A percentile compares a stretch with the other conserved stretches of the same genome.
phyloP scores from a whole-genome alignment of 345 rosid genomes.

The Psidium friedrichsthalianum region DNA sequence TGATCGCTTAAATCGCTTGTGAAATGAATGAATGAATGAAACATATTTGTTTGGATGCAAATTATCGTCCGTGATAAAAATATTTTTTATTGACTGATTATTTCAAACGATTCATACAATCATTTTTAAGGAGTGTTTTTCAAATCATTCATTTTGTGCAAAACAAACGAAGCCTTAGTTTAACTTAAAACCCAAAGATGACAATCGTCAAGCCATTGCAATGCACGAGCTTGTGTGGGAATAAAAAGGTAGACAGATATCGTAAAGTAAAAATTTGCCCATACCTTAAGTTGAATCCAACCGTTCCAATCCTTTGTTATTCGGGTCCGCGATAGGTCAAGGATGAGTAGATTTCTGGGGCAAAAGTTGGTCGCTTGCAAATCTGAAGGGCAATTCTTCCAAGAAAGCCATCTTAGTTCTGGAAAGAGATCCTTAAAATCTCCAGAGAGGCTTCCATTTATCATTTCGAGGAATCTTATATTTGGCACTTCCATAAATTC shows the following conservation, averaged over 20 bases:
- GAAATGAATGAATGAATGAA: too few species aligned
- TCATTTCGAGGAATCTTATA: background rate
- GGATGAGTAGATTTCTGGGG: background rate
- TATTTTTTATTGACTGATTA: too few species aligned
- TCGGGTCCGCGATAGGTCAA: background rate
- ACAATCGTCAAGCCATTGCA: background rate
- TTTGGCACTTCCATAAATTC: background rate
- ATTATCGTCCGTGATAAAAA: too few species aligned
- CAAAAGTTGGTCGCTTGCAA: background rate
- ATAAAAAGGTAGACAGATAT: background rate
- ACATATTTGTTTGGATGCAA: too few species aligned
- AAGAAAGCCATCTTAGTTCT: background rate
- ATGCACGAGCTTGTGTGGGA: background rate
- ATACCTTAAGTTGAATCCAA: conserved; percentile 1
- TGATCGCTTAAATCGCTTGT: too few species aligned
- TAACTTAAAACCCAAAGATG: background rate
- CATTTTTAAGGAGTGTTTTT: background rate
- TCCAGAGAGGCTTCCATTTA: background rate
- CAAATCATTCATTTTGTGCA: too few species aligned
- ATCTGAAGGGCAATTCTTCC: background rate
- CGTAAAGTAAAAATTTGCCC: background rate
- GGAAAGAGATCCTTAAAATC: background rate
- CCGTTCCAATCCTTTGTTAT: background rate
- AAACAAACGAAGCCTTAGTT: background rate
- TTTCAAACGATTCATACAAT: too few species aligned